A percentile compares a stretch with the other conserved stretches of the same genome.
Evolutionary conservation across 352 stramenopile species (phyloP).

Genomic region (Sclerospora graminicola): DNA sequence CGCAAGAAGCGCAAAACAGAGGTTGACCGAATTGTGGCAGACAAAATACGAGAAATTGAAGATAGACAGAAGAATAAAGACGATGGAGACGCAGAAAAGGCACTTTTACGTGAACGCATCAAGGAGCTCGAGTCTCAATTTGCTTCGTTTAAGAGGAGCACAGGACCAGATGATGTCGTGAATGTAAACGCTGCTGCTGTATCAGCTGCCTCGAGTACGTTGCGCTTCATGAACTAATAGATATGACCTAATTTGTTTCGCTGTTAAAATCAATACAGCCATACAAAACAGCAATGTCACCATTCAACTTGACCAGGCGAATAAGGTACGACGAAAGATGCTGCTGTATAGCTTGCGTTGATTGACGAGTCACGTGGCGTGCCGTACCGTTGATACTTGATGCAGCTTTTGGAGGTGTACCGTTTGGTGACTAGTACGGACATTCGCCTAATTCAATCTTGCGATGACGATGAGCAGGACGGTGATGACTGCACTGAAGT

Average conservation of each 20-base stretch:
- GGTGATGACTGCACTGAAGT: constrained; percentile 49
- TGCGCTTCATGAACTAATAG: not conserved
- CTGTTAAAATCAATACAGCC: constrained; percentile 5
- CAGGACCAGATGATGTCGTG: constrained; percentile 25
- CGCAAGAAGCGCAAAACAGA: constrained; percentile 30
- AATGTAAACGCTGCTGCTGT: constrained; percentile 23
- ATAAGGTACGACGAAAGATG: constrained; percentile 37
- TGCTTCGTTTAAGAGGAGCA: constrained; percentile 34
- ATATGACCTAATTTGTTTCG: not conserved
- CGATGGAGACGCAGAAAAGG: constrained; percentile 28
- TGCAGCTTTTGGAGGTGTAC: constrained; percentile 68
- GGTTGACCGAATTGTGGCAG: constrained; percentile 36
- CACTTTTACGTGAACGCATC: constrained; percentile 27
- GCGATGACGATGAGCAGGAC: constrained; percentile 46
- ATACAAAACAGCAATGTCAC: constrained; percentile 32
- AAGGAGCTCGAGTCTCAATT: constrained; percentile 49
- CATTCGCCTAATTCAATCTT: constrained; percentile 56
- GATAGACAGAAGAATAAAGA: constrained; percentile 17
- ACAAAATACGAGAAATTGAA: constrained; percentile 36
- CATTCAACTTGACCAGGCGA: constrained; percentile 51
- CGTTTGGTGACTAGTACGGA: constrained; percentile 68
- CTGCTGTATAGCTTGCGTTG: not conserved
- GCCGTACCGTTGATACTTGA: not conserved
- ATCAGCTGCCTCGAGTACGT: constrained; percentile 17
- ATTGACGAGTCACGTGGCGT: not conserved